Percentiles rank a stretch among this genome's conserved stretches.
Evolutionary conservation across 257 asterid genomes (phyloP).

Genomic region (Orobanche coerulescens): DNA sequence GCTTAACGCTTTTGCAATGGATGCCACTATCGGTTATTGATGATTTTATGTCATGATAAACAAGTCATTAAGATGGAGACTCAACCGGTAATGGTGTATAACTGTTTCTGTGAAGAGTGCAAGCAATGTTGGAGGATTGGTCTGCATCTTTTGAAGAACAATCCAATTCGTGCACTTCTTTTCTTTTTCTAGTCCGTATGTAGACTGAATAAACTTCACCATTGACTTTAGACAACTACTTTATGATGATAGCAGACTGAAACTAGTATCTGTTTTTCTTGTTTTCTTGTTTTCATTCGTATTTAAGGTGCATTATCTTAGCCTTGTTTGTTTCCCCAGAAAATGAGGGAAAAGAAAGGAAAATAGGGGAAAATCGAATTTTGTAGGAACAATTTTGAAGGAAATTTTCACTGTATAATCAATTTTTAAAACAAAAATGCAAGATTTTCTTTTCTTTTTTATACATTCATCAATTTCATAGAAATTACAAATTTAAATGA

Average conservation of each 20-base stretch:
- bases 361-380: too few relatives aligned
- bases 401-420: too few relatives aligned
- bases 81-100: background rate
- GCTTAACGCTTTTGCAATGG: constrained; percentile 2
- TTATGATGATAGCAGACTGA: background rate
- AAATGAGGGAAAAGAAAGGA: too few relatives aligned
- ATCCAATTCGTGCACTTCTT: background rate
- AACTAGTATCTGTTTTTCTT: background rate
- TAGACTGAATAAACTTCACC: background rate
- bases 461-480: too few relatives aligned
- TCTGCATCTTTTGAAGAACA: background rate
- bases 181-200: background rate
- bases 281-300: background rate
- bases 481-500: too few relatives aligned
- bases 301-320: too few relatives aligned
- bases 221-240: background rate
- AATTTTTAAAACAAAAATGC: too few relatives aligned
- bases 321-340: too few relatives aligned
- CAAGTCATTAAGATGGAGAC: background rate
- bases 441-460: too few relatives aligned
- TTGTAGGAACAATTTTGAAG: too few relatives aligned
- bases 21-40: background rate
- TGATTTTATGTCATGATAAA: background rate
- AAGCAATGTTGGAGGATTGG: background rate
- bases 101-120: background rate